These are phyloP conservation scores for Ceratonia siliqua DNA, from an alignment of 306 rosid genomes.

Conservation along the genomic window DNA sequence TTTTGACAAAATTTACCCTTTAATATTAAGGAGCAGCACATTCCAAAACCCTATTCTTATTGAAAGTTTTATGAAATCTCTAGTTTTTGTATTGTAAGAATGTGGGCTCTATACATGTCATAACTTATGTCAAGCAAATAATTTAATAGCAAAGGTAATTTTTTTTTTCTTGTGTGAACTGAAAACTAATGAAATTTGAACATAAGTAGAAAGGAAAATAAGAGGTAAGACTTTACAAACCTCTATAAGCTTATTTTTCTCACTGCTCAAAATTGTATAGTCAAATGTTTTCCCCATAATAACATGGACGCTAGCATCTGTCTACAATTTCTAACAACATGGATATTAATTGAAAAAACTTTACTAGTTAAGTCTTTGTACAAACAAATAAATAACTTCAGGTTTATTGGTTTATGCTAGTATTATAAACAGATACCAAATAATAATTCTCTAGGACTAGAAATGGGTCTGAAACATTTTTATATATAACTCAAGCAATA, in stretches of 20 bases:
- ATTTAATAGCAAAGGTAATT: too few species aligned
- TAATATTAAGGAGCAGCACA: not conserved
- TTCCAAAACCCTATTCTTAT: not conserved
- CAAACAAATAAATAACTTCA: too few species aligned
- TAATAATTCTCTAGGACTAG: not conserved
- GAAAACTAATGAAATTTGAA: too few species aligned
- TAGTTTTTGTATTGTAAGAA: not conserved
- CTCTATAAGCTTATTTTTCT: conserved; percentile 75
- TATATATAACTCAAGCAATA: too few species aligned
- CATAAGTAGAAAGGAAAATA: conserved; percentile 6
- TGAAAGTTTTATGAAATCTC: not conserved
- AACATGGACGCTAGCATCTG: conserved; percentile 54
- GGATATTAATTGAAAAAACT: not conserved
- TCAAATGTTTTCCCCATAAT: conserved; percentile 77
- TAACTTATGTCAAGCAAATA: too few species aligned
- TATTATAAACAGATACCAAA: not conserved
- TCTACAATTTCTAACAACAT: conserved; percentile 48
- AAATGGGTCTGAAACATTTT: too few species aligned
- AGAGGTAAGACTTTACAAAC: conserved; percentile 45
- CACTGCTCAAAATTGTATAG: conserved; percentile 57
- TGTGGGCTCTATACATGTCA: not conserved
- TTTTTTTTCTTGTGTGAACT: too few species aligned
- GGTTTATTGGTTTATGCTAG: too few species aligned
- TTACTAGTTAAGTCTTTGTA: too few species aligned
- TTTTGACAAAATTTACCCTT: not conserved